Evolutionary conservation across 805 yeast species (phyloP).

Genomic region (Saccharomycopsis vini): DNA sequence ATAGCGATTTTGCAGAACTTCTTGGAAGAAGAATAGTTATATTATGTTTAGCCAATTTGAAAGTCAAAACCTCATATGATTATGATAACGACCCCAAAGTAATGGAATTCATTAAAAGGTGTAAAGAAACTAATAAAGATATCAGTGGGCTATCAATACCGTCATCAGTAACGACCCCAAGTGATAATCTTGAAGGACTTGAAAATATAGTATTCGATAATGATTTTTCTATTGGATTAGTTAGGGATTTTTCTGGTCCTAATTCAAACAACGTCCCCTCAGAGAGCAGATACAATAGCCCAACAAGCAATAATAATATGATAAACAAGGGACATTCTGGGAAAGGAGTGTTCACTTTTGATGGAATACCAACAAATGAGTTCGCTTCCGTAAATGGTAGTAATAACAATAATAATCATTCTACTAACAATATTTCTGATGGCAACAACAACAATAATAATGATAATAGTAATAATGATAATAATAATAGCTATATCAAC

Average conservation of each 20-base stretch:
- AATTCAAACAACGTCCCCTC: background rate
- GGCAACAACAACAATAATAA: background rate
- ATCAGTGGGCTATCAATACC: background rate
- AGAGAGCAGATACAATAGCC: background rate
- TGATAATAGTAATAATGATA: background rate
- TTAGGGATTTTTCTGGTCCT: background rate
- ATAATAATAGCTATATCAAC: background rate
- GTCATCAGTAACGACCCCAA: background rate
- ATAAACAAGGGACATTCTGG: background rate
- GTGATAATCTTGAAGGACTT: background rate
- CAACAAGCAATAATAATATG: too few species aligned
- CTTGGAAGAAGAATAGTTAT: constrained; percentile 10
- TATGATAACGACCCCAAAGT: constrained; percentile 7
- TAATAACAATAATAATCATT: background rate
- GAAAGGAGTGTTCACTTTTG: too few species aligned
- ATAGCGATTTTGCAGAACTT: constrained; percentile 1
- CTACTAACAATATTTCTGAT: background rate
- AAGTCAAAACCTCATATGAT: constrained; percentile 5
- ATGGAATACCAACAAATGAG: too few species aligned
- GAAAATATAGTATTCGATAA: too few species aligned
- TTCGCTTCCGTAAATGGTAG: too few species aligned
- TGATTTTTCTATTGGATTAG: background rate
- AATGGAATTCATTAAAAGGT: background rate
- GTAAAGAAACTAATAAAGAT: background rate
- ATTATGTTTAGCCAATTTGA: constrained; percentile 11